Evolutionary conservation across 2,329 filamentous ascomycete species (phyloP).

Genomic region (Aspergillus japonicus): DNA sequence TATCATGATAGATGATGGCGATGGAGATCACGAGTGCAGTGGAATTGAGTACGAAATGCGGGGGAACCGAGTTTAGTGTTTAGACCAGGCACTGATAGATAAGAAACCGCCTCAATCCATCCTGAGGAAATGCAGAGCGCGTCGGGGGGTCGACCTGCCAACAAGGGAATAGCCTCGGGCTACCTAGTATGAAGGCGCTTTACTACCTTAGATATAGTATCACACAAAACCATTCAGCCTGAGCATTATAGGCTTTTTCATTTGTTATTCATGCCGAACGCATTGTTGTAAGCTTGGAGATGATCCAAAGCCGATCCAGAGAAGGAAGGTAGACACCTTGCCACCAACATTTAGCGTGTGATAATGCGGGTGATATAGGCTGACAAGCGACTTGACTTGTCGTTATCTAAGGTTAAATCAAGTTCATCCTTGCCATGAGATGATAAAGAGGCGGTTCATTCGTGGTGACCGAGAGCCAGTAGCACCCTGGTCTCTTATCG

Average conservation of each 20-base stretch:
- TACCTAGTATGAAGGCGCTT: neutral
- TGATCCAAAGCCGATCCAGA: neutral
- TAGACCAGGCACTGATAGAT: neutral
- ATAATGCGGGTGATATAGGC: too few species aligned
- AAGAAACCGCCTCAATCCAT: neutral
- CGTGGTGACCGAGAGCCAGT: neutral
- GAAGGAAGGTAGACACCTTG: neutral
- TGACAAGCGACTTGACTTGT: neutral
- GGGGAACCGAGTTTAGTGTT: neutral
- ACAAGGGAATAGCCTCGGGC: conserved; percentile 5
- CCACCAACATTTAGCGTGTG: neutral
- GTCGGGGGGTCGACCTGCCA: conserved; percentile 21
- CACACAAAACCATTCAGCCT: too few species aligned
- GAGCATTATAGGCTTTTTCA: neutral
- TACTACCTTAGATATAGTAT: neutral
- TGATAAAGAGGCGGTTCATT: neutral
- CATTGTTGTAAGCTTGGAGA: neutral
- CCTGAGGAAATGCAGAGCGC: neutral
- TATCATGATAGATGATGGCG: neutral
- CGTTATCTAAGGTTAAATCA: neutral
- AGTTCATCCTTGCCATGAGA: neutral
- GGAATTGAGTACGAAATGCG: neutral
- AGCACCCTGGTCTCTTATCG: neutral
- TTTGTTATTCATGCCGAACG: neutral
- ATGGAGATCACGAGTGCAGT: neutral